These are phyloP conservation scores for Akanthomyces lecanii DNA, from an alignment of 2,329 filamentous ascomycete species.

Conservation along the genomic window DNA sequence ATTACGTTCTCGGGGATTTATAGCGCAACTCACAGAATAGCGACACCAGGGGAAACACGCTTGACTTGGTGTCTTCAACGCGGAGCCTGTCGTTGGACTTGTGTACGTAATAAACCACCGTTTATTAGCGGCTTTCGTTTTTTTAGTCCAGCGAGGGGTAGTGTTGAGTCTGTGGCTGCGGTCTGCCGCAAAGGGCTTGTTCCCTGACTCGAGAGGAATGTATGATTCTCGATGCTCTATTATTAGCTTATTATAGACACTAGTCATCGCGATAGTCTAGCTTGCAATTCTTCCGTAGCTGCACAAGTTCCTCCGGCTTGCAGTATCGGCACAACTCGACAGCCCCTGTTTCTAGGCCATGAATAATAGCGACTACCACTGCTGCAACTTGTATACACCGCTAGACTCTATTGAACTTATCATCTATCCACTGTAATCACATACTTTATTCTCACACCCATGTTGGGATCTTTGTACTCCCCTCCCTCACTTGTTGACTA, in stretches of 20 bases:
- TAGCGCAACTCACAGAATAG: not conserved
- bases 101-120: constrained; percentile 3
- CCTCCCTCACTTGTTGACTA: not conserved
- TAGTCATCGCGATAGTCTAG: not conserved
- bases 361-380: not conserved
- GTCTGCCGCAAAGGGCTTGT: not conserved
- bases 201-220: constrained; percentile 4
- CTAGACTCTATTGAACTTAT: not conserved
- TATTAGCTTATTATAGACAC: not conserved
- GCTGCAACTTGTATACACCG: not conserved
- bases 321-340: not conserved
- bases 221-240: not conserved
- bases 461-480: not conserved
- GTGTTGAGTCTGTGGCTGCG: not conserved
- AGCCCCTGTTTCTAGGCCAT: not conserved
- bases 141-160: too few relatives aligned
- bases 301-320: not conserved
- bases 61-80: not conserved
- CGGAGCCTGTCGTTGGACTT: not conserved
- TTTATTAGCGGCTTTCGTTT: not conserved
- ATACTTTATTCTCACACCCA: not conserved
- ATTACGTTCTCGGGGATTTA: not conserved
- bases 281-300: not conserved
- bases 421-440: not conserved
- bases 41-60: not conserved